phyloP scores from a whole-genome alignment of 176 grass and related monocot genomes.

The Oryza australiensis region DNA sequence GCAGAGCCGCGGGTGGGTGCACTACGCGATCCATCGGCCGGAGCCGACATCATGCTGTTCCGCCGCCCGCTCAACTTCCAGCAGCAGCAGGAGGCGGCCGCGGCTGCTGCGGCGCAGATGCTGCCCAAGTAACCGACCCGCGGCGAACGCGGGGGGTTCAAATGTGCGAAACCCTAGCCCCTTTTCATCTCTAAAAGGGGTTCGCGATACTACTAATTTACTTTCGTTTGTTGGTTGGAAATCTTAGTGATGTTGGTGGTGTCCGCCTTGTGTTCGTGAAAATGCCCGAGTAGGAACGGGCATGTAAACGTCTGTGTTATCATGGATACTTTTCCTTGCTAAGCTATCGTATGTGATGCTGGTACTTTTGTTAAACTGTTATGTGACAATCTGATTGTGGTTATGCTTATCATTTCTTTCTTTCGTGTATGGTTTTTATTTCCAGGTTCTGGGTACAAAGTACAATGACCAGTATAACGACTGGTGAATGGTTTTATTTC shows the following conservation, averaged over 20 bases:
- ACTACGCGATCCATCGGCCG: constrained; percentile 97
- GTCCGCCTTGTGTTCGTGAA: constrained; percentile 47
- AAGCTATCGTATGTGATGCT: constrained; percentile 18
- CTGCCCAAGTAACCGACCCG: constrained; percentile 55
- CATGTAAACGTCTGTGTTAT: constrained; percentile 17
- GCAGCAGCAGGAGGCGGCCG: constrained; percentile 76
- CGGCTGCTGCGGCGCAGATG: constrained; percentile 47
- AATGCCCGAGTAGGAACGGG: constrained; percentile 45
- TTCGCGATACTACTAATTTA: background rate
- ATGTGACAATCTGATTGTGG: background rate
- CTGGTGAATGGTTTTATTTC: background rate
- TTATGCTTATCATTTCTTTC: constrained; percentile 1
- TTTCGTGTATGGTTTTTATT: background rate
- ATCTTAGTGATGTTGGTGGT: background rate
- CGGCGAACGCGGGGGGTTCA: background rate
- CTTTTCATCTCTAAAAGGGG: constrained; percentile 63
- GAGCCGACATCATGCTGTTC: constrained; percentile 99
- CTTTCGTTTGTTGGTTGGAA: background rate
- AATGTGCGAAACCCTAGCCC: constrained; percentile 1
- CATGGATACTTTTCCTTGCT: constrained; percentile 10
- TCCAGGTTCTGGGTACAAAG: background rate
- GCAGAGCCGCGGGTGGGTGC: constrained; percentile 99
- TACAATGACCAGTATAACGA: background rate
- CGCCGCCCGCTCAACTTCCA: constrained; percentile 97
- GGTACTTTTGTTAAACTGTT: background rate